Evolutionary conservation across 805 yeast genomes (phyloP), one percentile per base, ranked within the genome.

Genomic region (Kurtzmaniella fragi): DNA sequence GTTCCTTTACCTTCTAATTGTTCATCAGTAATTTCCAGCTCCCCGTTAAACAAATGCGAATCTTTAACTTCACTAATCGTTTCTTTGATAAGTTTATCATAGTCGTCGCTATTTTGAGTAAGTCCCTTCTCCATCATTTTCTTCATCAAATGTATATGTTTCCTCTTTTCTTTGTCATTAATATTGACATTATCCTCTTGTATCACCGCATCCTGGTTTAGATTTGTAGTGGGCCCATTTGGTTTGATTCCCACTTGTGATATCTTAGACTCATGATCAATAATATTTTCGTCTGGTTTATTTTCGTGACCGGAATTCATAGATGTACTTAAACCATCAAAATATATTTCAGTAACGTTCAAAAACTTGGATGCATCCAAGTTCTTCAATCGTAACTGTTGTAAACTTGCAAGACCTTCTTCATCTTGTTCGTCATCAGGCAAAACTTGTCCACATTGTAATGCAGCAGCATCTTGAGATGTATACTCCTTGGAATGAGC

Each of bases 401-500:
- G 56, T 6, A 75, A 53, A 26, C 67, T 62, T 3, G 63, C 48
- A 32, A 59, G 42, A 0, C 80, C 80, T 28, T 75, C 71, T 28
- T 73, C 70, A 41, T 75, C 82, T 48, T 81, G 87, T 47, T 80
- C 81, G 12, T 64, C 62, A 15, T 66, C 72, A 0, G 75, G 76
- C 32, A 79, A 53, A 1, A 74, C 65, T 30, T 70, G 73, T 17
- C 87, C 88, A 55, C 87, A 82, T 16, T 68, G 69, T 45, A 80
- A 58, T 0, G 90, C 88, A 2, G 93, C 90, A 11, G 82, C 73
- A 44, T 82, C 88, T 50, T 84, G 91, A 7, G 83, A 77, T 5
- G 81, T 73, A 45, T 75, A 84, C 41, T 80, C 86, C 40, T 73
- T 76, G n/a, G 76, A 64, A 55, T 85, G 95, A 7, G 89, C 84